phyloP scores from a whole-genome alignment of 768 basidiomycete species.

The Auricularia sp. region DNA sequence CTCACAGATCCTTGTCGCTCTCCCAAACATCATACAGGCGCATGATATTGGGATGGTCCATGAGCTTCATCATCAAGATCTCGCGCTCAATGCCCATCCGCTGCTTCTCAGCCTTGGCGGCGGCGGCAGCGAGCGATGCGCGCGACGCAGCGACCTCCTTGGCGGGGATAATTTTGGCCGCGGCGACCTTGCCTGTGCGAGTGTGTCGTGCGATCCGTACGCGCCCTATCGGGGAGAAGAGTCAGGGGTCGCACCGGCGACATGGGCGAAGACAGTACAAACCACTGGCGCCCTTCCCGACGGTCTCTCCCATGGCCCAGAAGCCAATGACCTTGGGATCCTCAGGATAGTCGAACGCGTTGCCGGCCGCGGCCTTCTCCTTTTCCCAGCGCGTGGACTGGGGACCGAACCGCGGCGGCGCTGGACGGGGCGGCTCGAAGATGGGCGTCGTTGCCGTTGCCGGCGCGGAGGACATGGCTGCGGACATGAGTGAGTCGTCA shows the following conservation, averaged over 20 bases:
- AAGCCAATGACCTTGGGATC: conserved; percentile 84
- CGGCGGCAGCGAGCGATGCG: conserved; percentile 56
- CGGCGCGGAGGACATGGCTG: background rate
- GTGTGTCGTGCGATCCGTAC: conserved; percentile 83
- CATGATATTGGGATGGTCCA: conserved; percentile 91
- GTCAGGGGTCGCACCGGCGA: background rate
- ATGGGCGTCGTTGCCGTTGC: background rate
- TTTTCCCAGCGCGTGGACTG: conserved; percentile 70
- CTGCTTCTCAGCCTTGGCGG: conserved; percentile 65
- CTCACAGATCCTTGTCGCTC: conserved; percentile 73
- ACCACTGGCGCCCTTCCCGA: conserved; percentile 89
- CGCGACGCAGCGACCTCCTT: conserved; percentile 51
- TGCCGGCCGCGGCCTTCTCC: conserved; percentile 61
- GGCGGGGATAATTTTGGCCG: conserved; percentile 91
- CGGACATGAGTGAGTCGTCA: background rate
- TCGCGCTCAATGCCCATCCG: conserved; percentile 81
- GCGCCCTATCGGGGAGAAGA: conserved; percentile 44
- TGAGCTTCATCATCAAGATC: conserved; percentile 95
- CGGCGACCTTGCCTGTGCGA: conserved; percentile 82
- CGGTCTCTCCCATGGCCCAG: conserved; percentile 88
- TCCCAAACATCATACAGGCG: conserved; percentile 96
- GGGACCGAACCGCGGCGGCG: background rate
- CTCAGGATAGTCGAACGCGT: conserved; percentile 69
- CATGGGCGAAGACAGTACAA: background rate
- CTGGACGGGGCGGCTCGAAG: background rate